Percentiles rank a stretch among this genome's conserved stretches.
Evolutionary conservation across 164 flowering plant genomes (phyloP).

Genomic region (Tetrastigma voinierianum): DNA sequence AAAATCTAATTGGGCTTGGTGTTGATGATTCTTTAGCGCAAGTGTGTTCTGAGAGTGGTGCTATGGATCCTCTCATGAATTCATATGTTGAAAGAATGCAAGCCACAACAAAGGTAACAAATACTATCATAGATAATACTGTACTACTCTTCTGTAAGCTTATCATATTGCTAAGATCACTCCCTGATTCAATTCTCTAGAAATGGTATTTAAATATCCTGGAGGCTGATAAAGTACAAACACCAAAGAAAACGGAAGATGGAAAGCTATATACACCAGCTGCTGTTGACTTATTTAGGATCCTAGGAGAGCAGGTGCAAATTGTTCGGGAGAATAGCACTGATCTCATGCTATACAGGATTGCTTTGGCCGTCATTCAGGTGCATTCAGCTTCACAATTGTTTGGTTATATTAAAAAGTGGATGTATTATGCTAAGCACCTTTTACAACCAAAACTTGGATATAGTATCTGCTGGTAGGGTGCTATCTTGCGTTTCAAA

Average conservation of each 20-base stretch:
- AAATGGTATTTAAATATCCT: slow-evolving; percentile 97
- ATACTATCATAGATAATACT: background rate
- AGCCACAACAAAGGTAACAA: slow-evolving; percentile 82
- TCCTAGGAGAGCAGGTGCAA: slow-evolving; percentile 96
- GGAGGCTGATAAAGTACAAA: slow-evolving; percentile 89
- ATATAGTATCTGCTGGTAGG: too few relatives aligned
- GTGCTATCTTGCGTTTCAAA: too few relatives aligned
- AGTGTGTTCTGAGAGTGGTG: slow-evolving; percentile 99
- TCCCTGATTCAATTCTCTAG: slow-evolving; percentile 29
- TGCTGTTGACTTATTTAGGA: slow-evolving; percentile 95
- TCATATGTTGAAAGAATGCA: slow-evolving; percentile 98
- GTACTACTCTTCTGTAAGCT: background rate
- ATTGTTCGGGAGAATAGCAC: slow-evolving; percentile 98
- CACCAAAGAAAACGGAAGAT: slow-evolving; percentile 92
- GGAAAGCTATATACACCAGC: slow-evolving; percentile 97
- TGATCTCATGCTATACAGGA: slow-evolving; percentile 93
- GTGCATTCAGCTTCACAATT: slow-evolving; percentile 30
- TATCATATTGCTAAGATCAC: background rate
- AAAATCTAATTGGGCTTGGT: slow-evolving; percentile 88
- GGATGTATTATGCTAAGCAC: too few relatives aligned
- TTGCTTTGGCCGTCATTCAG: slow-evolving; percentile 92
- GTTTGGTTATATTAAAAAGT: background rate
- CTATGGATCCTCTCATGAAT: slow-evolving; percentile 99
- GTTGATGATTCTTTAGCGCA: slow-evolving; percentile 98
- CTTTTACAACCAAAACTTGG: too few relatives aligned